phyloP scores from a whole-genome alignment of 805 yeast genomes.

The Priceomyces fermenticarens region DNA sequence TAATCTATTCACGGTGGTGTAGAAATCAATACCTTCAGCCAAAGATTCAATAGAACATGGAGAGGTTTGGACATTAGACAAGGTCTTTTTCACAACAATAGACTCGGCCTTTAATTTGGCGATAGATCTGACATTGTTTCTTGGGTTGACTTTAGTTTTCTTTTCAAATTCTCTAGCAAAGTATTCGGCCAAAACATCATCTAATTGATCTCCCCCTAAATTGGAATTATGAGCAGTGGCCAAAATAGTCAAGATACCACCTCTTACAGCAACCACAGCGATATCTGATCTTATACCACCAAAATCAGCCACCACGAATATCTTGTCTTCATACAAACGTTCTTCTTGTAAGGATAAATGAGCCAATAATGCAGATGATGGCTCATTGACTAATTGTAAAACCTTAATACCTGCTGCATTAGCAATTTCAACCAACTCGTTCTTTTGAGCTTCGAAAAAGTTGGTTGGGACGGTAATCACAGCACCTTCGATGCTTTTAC shows the following conservation, averaged over 20 bases:
- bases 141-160: conserved; percentile 78
- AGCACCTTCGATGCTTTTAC: conserved; percentile 73
- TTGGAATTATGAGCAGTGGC: conserved; percentile 79
- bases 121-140: conserved; percentile 73
- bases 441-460: conserved; percentile 71
- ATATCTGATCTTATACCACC: conserved; percentile 96
- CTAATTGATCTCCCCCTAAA: conserved; percentile 87
- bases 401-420: conserved; percentile 73
- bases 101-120: conserved; percentile 87
- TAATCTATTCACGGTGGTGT: conserved; percentile 88
- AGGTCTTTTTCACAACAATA: conserved; percentile 81
- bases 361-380: conserved; percentile 86
- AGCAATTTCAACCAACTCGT: conserved; percentile 59
- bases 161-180: conserved; percentile 94
- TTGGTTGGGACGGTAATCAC: conserved; percentile 91
- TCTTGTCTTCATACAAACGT: conserved; percentile 57
- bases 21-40: conserved; percentile 92
- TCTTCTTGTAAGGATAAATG: conserved; percentile 56
- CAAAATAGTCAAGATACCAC: conserved; percentile 86
- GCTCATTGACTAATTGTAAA: conserved; percentile 87
- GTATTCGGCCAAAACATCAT: conserved; percentile 72
- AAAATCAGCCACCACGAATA: conserved; percentile 90
- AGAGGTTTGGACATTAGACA: conserved; percentile 83
- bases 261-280: conserved; percentile 89
- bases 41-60: conserved; percentile 92